phyloP scores from a whole-genome alignment of 1,139 yeast species.

The Hyphopichia khmerensis region DNA sequence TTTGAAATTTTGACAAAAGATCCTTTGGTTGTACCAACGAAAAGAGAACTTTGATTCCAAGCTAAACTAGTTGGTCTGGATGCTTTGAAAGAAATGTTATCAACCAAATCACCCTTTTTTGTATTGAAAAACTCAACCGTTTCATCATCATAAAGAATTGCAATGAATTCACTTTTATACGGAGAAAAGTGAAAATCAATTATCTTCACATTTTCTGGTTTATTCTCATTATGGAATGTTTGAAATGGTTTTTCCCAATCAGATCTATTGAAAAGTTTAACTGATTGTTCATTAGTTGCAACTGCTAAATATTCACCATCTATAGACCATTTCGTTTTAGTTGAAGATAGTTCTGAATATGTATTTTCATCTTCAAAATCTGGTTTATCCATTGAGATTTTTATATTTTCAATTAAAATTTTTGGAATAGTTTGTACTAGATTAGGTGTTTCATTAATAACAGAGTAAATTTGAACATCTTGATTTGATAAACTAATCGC shows the following conservation, averaged over 20 bases:
- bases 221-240: background rate
- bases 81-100: background rate
- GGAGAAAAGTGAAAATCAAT: slow-evolving; percentile 51
- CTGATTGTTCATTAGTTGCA: slow-evolving; percentile 23
- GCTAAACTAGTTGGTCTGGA: slow-evolving; percentile 16
- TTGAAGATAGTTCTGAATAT: slow-evolving; percentile 33
- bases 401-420: slow-evolving; percentile 33
- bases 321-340: slow-evolving; percentile 35
- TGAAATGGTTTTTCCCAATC: slow-evolving; percentile 20
- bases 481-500: slow-evolving; percentile 72
- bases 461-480: slow-evolving; percentile 60
- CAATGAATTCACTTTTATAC: slow-evolving; percentile 49
- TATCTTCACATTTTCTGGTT: slow-evolving; percentile 9
- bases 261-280: slow-evolving; percentile 38
- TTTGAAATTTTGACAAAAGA: slow-evolving; percentile 29
- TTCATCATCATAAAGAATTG: slow-evolving; percentile 51
- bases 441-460: slow-evolving; percentile 42
- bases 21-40: slow-evolving; percentile 58
- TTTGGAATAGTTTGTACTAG: slow-evolving; percentile 42
- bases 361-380: slow-evolving; percentile 37
- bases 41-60: slow-evolving; percentile 26
- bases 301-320: slow-evolving; percentile 61
- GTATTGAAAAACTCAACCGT: slow-evolving; percentile 58
- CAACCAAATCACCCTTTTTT: slow-evolving; percentile 9
- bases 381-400: slow-evolving; percentile 36